These are phyloP conservation scores for Carpinus fangiana DNA, from an alignment of 306 rosid species.

Conservation along the genomic window DNA sequence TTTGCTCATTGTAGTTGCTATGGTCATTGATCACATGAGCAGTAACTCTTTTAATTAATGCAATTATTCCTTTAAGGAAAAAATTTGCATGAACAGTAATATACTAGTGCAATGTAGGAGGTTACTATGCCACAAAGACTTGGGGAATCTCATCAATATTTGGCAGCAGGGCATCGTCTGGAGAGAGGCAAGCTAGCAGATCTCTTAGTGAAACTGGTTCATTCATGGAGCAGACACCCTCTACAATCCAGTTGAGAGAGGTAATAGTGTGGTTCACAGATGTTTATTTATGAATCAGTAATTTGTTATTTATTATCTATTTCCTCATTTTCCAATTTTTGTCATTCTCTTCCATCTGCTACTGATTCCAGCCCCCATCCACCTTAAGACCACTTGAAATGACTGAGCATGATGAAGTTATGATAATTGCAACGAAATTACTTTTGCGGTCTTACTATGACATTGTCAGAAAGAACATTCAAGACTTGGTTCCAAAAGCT, in stretches of 20 bases:
- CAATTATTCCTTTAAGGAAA: not conserved
- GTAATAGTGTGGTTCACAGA: constrained; percentile 24
- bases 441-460: constrained; percentile 44
- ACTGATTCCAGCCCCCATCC: constrained; percentile 42
- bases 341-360: not conserved
- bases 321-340: not conserved
- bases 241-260: constrained; percentile 44
- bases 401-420: constrained; percentile 31
- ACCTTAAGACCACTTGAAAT: constrained; percentile 44
- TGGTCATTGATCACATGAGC: not conserved
- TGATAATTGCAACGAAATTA: constrained; percentile 39
- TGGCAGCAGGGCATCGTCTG: constrained; percentile 24
- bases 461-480: constrained; percentile 48
- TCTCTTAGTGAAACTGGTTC: constrained; percentile 28
- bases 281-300: not conserved
- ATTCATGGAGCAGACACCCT: constrained; percentile 28
- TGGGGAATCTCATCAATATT: constrained; percentile 47
- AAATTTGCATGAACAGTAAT: not conserved
- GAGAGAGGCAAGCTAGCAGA: constrained; percentile 17
- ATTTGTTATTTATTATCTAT: constrained; percentile 9
- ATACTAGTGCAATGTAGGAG: constrained; percentile 13
- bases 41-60: constrained; percentile 2
- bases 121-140: not conserved
- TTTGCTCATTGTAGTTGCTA: not conserved
- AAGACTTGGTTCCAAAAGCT: constrained; percentile 50